Evolutionary conservation across 148 eudicot species (phyloP), one percentile per base, ranked within the genome.

Genomic region (Vaccinium vitisidaea): DNA sequence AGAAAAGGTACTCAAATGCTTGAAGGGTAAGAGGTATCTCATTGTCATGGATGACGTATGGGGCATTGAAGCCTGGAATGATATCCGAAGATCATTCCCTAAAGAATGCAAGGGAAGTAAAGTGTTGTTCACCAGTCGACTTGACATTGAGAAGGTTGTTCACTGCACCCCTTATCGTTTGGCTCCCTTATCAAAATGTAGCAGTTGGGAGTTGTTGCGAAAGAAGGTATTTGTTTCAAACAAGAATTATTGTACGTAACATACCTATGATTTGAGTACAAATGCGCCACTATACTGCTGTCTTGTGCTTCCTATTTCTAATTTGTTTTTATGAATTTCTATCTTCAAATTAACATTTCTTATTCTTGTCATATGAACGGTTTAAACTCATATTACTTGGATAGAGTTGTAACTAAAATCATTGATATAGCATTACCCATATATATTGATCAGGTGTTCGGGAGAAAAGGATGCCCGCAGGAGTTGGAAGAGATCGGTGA

Each of bases 21-120:
- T 88, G 7, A 49, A 39, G 50, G 12, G 16, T 36, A 82, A 74
- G 12, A 86, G 10, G 50, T 90, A 84, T 77, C 81, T 90, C 43
- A 83, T 90, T 70, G 92, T 87, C 9, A 80, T 91, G 82, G 93
- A 91, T 49, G 92, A 90, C 43, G 80, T 91, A 6, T 90, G 93
- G 93, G 81, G 25, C 6, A 54, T 56, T 27, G 65, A 70, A 12
- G 87, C 87, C 6, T 91, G 93, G 93, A 84, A 77, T 67, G 89
- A 91, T 54, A 67, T 90, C 11, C 63, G 27, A 59, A 36, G 16
- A 19, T 87, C 85, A 30, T 86, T 91, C 18, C 93, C 92, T 0
- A 81, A 80, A 16, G 71, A 74, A 23, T 50, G 71, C 11, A 77
- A 49, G 8, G 67, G 83, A 2, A 83, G 91, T 19, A 83, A 88